These are phyloP conservation scores for Talaromyces sp. DNA, from an alignment of 2,329 filamentous ascomycete genomes.

Conservation along the genomic window DNA sequence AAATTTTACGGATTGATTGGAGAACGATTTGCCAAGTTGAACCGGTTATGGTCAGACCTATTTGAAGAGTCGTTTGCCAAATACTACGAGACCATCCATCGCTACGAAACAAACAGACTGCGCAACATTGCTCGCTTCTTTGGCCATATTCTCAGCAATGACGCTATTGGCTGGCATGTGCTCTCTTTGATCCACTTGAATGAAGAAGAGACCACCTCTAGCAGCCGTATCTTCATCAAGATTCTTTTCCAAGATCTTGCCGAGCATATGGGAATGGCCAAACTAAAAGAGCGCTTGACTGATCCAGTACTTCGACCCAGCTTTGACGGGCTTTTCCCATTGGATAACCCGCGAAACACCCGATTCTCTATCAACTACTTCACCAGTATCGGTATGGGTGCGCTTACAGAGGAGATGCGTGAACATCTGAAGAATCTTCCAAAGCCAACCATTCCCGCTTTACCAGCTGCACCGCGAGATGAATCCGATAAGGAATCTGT, in stretches of 20 bases:
- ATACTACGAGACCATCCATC: slow-evolving; percentile 96
- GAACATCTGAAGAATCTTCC: slow-evolving; percentile 85
- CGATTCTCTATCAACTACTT: slow-evolving; percentile 99
- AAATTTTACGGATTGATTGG: slow-evolving; percentile 96
- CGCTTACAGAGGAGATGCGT: slow-evolving; percentile 90
- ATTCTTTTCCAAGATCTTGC: slow-evolving; percentile 91
- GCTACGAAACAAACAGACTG: slow-evolving; percentile 91
- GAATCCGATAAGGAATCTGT: slow-evolving; percentile 63
- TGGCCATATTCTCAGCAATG: slow-evolving; percentile 80
- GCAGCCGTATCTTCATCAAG: slow-evolving; percentile 97
- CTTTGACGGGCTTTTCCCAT: slow-evolving; percentile 84
- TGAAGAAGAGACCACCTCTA: slow-evolving; percentile 94
- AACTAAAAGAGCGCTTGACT: slow-evolving; percentile 70
- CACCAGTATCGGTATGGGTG: slow-evolving; percentile 94
- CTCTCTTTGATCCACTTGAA: slow-evolving; percentile 82
- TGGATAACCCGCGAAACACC: slow-evolving; percentile 82
- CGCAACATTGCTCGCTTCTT: slow-evolving; percentile 96
- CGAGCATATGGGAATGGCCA: slow-evolving; percentile 80
- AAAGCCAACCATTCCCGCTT: slow-evolving; percentile 72
- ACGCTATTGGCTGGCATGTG: slow-evolving; percentile 90
- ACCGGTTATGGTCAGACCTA: slow-evolving; percentile 87
- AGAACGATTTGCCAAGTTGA: slow-evolving; percentile 93
- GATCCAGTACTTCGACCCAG: slow-evolving; percentile 75
- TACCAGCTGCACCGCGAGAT: slow-evolving; percentile 50
- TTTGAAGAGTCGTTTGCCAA: slow-evolving; percentile 87